These are phyloP conservation scores for Globisporangium megalacanthum DNA, from an alignment of 352 stramenopile genomes.

Conservation along the genomic window DNA sequence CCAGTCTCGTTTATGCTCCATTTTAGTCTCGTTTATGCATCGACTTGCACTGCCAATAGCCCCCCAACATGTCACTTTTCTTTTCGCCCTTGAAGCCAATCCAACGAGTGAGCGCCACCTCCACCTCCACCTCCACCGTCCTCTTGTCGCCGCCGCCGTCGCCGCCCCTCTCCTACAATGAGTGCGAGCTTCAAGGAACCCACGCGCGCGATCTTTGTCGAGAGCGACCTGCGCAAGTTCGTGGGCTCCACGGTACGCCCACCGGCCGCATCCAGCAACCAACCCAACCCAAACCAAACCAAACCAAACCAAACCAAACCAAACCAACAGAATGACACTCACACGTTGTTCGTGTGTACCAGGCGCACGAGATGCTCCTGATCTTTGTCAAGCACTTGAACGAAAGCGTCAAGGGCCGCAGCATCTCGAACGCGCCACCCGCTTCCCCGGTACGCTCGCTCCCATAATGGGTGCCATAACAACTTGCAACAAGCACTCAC, in stretches of 20 bases:
- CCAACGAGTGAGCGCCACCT: no score
- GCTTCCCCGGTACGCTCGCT: conserved; percentile 49
- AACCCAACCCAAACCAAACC: no score
- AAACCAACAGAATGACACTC: neutral
- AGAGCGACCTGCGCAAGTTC: conserved; percentile 66
- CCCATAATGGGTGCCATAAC: neutral
- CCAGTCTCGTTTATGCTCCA: no score
- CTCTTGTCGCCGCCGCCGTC: no score
- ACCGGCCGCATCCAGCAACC: no score
- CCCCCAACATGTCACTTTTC: no score
- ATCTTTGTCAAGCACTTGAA: conserved; percentile 81
- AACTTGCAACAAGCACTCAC: neutral
- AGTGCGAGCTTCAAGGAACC: conserved; percentile 41
- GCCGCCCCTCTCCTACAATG: neutral
- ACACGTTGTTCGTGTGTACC: neutral
- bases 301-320: no score
- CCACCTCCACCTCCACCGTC: no score
- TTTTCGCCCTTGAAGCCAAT: no score
- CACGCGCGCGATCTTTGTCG: conserved; percentile 72
- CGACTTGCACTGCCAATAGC: no score
- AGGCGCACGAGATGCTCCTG: conserved; percentile 80
- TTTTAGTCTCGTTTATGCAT: no score
- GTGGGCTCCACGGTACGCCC: conserved; percentile 50
- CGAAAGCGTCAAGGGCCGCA: conserved; percentile 62
- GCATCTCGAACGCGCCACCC: conserved; percentile 52